Base-by-base conservation (phyloP, 2,329 filamentous ascomycete species). In the Aspergillus viridinutans region DNA sequence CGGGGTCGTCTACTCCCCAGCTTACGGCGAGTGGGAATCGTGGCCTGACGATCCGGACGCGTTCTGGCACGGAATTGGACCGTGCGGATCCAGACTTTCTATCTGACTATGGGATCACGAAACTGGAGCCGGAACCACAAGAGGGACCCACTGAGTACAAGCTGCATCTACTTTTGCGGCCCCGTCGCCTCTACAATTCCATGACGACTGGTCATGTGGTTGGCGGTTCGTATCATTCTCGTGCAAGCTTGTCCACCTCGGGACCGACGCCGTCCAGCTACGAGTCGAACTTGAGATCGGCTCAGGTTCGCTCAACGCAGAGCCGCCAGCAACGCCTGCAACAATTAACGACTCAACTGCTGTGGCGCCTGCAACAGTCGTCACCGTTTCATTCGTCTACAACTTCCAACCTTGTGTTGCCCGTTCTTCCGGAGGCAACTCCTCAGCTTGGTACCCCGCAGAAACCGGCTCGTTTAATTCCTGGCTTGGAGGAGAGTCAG, bases 121-220 rank as follows among this genome's bases (percentile, higher is more conserved):
- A 88, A 67, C 78, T 99, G 17, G 88, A 92, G 61, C 88, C 93
- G 12, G 94, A 99, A 72, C 93, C 93, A 5, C 92, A 97, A 70
- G 88, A 95, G 61, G 94, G 94, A 0, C 92, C 94, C 20, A 95
- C 90, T 0, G 94, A 99, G 75, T 99, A 99, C 77, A 99, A 99
- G 74, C 78, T 99, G 47, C 94, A 97, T 75, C 80, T 99, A 5
- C 81, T 97, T 6, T 78, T 97, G 52, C 86, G 92, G 38, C 87
- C 89, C 17, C 83, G 93, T 57, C 84, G 91, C 59, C 85, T 83
- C 6, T 96, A 92, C 72, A 82, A 81, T 38, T 83, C 81, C 32
- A 87, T 87, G 71, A 92, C 85, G 63, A 95, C 91, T 1, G 80
- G 80, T 10, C 74, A 74, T 42, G 72, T 80, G 54, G 75, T 81